phyloP scores from a whole-genome alignment of 164 flowering plant genomes.

The Chimonanthus praecox region DNA sequence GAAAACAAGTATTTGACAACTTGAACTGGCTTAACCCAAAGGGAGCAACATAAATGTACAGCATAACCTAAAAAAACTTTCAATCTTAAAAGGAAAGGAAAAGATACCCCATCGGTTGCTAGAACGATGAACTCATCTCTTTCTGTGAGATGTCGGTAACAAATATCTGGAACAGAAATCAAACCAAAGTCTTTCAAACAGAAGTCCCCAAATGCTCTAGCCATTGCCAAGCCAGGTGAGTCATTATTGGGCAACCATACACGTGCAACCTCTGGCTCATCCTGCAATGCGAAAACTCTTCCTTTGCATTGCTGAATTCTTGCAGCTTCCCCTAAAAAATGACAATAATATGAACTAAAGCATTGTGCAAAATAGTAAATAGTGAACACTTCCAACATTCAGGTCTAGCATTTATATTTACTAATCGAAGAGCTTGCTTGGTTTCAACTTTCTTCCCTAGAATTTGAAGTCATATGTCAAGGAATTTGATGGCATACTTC shows the following conservation, averaged over 20 bases:
- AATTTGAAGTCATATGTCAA: background rate
- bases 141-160: constrained; percentile 41
- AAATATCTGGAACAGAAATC: constrained; percentile 62
- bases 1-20: constrained; percentile 69
- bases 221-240: constrained; percentile 82
- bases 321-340: constrained; percentile 77
- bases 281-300: constrained; percentile 94
- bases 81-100: constrained; percentile 1
- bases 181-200: constrained; percentile 71
- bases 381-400: background rate
- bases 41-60: background rate
- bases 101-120: constrained; percentile 70
- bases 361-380: too few relatives aligned
- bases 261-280: constrained; percentile 94
- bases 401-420: background rate
- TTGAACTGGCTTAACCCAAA: constrained; percentile 20
- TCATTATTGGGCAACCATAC: constrained; percentile 84
- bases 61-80: background rate
- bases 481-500: too few relatives aligned
- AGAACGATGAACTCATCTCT: constrained; percentile 58
- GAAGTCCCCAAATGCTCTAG: constrained; percentile 77
- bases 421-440: background rate
- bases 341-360: background rate
- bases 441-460: background rate
- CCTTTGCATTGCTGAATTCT: constrained; percentile 91